Evolutionary conservation across 169 alveolate genomes (phyloP).

Genomic region (Plasmodium inui): DNA sequence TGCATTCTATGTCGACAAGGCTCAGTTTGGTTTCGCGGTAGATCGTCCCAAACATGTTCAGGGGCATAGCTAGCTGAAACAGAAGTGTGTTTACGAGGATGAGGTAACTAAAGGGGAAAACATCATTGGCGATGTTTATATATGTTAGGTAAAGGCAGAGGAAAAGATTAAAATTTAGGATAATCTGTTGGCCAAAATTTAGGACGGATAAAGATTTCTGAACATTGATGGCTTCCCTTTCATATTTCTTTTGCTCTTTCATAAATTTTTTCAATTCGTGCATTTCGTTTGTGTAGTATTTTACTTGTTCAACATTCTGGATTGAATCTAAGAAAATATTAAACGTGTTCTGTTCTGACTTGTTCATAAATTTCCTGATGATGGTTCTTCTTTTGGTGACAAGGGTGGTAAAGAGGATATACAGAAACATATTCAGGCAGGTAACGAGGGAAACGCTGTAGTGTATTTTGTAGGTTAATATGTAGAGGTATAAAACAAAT

Average conservation of each 20-base stretch:
- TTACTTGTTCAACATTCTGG: constrained; percentile 88
- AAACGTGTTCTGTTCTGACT: constrained; percentile 87
- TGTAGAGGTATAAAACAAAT: constrained; percentile 84
- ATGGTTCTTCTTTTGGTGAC: constrained; percentile 87
- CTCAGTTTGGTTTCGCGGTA: constrained; percentile 85
- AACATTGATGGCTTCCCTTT: constrained; percentile 82
- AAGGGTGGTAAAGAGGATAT: constrained; percentile 85
- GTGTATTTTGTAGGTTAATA: constrained; percentile 89
- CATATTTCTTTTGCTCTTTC: constrained; percentile 81
- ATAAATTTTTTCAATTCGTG: constrained; percentile 81
- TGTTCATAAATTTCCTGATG: constrained; percentile 85
- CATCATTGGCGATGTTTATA: constrained; percentile 76
- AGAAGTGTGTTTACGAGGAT: constrained; percentile 83
- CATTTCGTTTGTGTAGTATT: constrained; percentile 81
- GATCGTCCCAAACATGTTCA: constrained; percentile 87
- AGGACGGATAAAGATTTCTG: constrained; percentile 84
- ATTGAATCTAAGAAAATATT: constrained; percentile 88
- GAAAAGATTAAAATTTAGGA: constrained; percentile 83
- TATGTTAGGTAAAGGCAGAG: constrained; percentile 79
- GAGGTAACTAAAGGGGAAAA: constrained; percentile 80
- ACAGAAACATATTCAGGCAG: constrained; percentile 83
- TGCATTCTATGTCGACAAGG: constrained; percentile 82
- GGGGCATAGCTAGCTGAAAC: constrained; percentile 86
- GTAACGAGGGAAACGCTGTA: constrained; percentile 85
- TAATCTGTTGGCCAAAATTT: constrained; percentile 85